Evolutionary conservation across 768 basidiomycete species (phyloP), one percentile per base, ranked within the genome.

Genomic region (Mycena haematopus): DNA sequence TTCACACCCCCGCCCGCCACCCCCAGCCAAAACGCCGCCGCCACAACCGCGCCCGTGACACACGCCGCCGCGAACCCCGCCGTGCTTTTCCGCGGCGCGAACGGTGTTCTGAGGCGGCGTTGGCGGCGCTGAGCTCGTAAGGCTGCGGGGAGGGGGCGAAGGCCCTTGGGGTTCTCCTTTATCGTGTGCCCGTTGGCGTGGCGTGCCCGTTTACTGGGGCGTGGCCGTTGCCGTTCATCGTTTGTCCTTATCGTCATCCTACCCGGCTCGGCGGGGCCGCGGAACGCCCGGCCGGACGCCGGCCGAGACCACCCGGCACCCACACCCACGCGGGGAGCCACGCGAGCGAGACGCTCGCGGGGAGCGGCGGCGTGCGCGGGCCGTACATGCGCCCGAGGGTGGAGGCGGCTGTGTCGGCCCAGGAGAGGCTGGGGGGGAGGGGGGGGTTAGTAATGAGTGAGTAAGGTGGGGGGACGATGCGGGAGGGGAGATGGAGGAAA

Each of bases 331-430:
- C 73, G 73, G 19, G 77, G 24, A 13, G 80, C 81, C n/a, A 83
- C 74, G 44, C 74, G 76, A 46, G 64, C 44, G 50, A 56, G 7
- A 62, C 29, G 68, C 51, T 77, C 49, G 77, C 72, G 2, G 89
- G 89, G 5, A 91, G 83, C 6, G 77, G 82, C 0, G 86, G 84
- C 0, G 93, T 93, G 49, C 78, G 76, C n/a, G 79, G 77, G 42
- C 93, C 93, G 73, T 85, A 93, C 35, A 93, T 78, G n/a, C 95
- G 87, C 46, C 95, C 95, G 66, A 96, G 79, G 14, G 93, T 96
- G 11, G 95, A 96, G 6, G 95, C 95, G 19, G 94, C 88, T 1
- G 95, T 96, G 74, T 97, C 95, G 0, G 93, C 95, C 95, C 95
- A 97, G 33, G 94, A 95, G 51, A 97, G 86, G 64, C 95, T 96